A percentile compares a stretch with the other conserved stretches of the same genome.
These are phyloP conservation scores for Cystobasidium slooffiae DNA, from an alignment of 1,284 basidiomycete genomes.

Conservation along the genomic window DNA sequence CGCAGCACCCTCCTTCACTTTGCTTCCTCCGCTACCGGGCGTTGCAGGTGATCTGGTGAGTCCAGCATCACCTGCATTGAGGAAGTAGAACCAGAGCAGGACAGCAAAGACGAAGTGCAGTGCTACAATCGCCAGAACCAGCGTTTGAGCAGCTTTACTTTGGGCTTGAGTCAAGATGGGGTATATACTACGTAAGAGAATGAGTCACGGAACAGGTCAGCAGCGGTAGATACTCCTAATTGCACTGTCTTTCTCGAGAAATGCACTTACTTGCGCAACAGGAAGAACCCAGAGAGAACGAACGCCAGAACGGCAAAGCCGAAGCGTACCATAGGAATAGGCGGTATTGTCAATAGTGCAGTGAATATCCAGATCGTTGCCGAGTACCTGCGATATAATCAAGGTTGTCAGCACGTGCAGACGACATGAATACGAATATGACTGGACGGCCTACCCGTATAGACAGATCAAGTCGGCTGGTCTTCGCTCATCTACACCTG, in stretches of 20 bases:
- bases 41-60: conserved; percentile 1
- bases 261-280: conserved; percentile 58
- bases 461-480: conserved; percentile 68
- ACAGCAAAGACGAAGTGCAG: conserved; percentile 51
- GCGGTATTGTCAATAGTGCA: conserved; percentile 51
- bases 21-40: background rate
- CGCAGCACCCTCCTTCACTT: background rate
- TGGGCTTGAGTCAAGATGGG: conserved; percentile 81
- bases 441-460: conserved; percentile 57
- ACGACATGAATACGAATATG: background rate
- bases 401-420: background rate
- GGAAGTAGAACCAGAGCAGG: conserved; percentile 52
- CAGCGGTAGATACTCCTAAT: conserved; percentile 31
- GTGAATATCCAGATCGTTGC: conserved; percentile 43
- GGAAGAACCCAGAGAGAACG: conserved; percentile 75
- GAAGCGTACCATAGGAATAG: conserved; percentile 47
- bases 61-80: conserved; percentile 49
- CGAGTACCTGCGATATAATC: conserved; percentile 46
- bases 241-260: background rate
- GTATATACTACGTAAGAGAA: conserved; percentile 73
- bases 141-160: conserved; percentile 76
- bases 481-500: conserved; percentile 83
- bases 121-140: conserved; percentile 64
- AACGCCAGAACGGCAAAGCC: conserved; percentile 60
- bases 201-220: background rate